Evolutionary conservation across 1,139 yeast genomes (phyloP).

Genomic region (Entelexis paramagnoliae): DNA sequence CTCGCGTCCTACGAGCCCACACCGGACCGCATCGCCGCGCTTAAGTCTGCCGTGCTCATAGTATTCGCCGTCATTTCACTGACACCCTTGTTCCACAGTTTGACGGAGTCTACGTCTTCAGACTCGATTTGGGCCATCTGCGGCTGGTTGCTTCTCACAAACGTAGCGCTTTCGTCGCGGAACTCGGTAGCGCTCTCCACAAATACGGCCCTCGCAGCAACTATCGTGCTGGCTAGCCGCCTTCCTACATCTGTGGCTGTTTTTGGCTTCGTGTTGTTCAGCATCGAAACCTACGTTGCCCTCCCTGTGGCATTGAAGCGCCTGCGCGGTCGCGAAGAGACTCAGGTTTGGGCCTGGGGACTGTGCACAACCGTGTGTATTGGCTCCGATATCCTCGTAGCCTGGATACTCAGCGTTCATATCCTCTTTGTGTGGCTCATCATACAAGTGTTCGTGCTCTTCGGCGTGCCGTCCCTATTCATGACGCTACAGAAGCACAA

Average conservation of each 20-base stretch:
- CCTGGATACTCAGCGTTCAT: slow-evolving; percentile 36
- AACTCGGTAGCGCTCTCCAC: slow-evolving; percentile 50
- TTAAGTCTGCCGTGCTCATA: slow-evolving; percentile 59
- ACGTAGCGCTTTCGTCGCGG: slow-evolving; percentile 40
- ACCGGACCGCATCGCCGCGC: slow-evolving; percentile 25
- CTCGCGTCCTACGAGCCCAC: slow-evolving; percentile 25
- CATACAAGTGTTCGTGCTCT: slow-evolving; percentile 40
- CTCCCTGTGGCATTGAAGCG: slow-evolving; percentile 61
- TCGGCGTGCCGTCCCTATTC: slow-evolving; percentile 63
- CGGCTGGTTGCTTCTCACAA: slow-evolving; percentile 60
- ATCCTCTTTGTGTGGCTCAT: slow-evolving; percentile 42
- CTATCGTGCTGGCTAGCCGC: slow-evolving; percentile 82
- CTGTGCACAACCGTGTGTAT: slow-evolving; percentile 18
- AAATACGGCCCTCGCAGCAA: slow-evolving; percentile 73
- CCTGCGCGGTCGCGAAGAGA: slow-evolving; percentile 31
- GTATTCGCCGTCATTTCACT: slow-evolving; percentile 61
- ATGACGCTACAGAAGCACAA: slow-evolving; percentile 66
- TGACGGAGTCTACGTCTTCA: slow-evolving; percentile 79
- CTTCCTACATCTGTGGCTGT: slow-evolving; percentile 63
- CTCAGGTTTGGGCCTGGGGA: slow-evolving; percentile 25
- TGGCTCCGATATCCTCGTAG: slow-evolving; percentile 30
- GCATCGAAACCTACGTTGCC: slow-evolving; percentile 61
- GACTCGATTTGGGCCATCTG: slow-evolving; percentile 94
- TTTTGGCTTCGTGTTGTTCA: slow-evolving; percentile 66
- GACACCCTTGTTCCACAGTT: slow-evolving; percentile 81